A percentile compares a stretch with the other conserved stretches of the same genome.
Conservation (phyloP, 305 asterid genomes). For the Plantago rigida region DNA sequence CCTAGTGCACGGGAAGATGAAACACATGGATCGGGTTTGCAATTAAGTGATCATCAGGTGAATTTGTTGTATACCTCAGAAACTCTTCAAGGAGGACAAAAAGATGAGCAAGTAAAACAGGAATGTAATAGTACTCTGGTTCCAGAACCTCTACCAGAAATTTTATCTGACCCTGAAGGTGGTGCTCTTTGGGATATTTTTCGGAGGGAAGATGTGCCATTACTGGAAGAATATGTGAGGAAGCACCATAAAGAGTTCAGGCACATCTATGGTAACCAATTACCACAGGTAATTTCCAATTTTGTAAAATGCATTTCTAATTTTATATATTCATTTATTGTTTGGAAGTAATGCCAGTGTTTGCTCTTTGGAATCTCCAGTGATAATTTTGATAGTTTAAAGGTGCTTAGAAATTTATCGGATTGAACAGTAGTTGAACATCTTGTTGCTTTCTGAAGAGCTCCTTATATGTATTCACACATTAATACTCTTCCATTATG, state of each 20-base stretch:
- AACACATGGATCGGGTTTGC: not conserved
- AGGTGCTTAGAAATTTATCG: not conserved
- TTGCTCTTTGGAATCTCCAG: not conserved
- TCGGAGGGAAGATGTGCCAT: slow-evolving; percentile 49
- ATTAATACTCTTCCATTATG: not conserved
- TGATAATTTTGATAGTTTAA: not conserved
- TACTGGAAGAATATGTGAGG: slow-evolving; percentile 37
- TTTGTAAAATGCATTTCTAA: too few relatives aligned
- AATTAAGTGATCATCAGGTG: not conserved
- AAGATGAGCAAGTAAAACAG: not conserved
- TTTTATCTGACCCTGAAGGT: slow-evolving; percentile 24
- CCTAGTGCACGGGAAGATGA: too few relatives aligned
- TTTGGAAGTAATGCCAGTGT: not conserved
- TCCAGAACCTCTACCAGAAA: not conserved
- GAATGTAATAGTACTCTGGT: not conserved
- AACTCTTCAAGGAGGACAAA: not conserved
- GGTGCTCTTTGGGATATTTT: slow-evolving; percentile 58
- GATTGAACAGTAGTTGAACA: too few relatives aligned
- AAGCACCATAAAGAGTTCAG: slow-evolving; percentile 45
- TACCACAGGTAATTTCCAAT: slow-evolving; percentile 5
- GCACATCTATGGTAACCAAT: slow-evolving; percentile 37
- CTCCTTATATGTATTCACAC: too few relatives aligned
- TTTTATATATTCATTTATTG: too few relatives aligned
- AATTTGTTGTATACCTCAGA: not conserved
- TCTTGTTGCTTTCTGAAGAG: too few relatives aligned